Base-by-base conservation (phyloP, 306 rosid species). In the Erythrophleum fordii region DNA sequence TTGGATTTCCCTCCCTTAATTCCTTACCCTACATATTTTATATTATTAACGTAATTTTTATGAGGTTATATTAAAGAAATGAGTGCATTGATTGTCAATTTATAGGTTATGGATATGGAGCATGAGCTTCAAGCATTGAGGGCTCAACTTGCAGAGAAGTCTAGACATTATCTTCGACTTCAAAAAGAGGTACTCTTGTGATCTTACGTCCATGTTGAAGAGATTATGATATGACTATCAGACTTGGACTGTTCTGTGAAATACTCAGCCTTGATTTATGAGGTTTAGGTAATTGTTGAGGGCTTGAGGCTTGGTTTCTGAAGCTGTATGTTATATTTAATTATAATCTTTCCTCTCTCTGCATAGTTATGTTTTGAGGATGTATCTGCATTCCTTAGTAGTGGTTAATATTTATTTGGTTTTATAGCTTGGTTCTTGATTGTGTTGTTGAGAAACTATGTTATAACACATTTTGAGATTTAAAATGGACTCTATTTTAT, bases 61-160 rank as follows among this genome's bases (percentile, higher is more conserved):
- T 49, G 66, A 69, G 12, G 23, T 31, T 34, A 48, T 83, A 29
- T 65, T n/a, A 29, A 62, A 41, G 41, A 66, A 66, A 71, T 34
- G 46, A 80, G 61, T 75, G 76, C 44, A 58, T 73, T 53, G 13
- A 34, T 59, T 62, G 16, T 62, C n/a, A 17, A 79, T 67, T 69
- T 86, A 56, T 77, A 94, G 98, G 98, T 92, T 62, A 92, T 94
- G 98, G 97, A 92, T 87, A 94, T 94, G 98, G 98, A 92, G 77
- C 91, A 91, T 37, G 97, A 94, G 86, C 98, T 94, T 84, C 88
- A 74, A 59, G 98, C 98, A 73, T 85, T 94, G 90, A 91, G 98
- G 83, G 83, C 79, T 68, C 97, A 94, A 78, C 94, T 94, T 82
- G 84, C 85, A 5, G 97, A 91, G 84, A 94, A 94, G 84, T 89